These are phyloP conservation scores for Triticum monococcum DNA, from an alignment of 176 grass and related monocot genomes.

Conservation along the genomic window DNA sequence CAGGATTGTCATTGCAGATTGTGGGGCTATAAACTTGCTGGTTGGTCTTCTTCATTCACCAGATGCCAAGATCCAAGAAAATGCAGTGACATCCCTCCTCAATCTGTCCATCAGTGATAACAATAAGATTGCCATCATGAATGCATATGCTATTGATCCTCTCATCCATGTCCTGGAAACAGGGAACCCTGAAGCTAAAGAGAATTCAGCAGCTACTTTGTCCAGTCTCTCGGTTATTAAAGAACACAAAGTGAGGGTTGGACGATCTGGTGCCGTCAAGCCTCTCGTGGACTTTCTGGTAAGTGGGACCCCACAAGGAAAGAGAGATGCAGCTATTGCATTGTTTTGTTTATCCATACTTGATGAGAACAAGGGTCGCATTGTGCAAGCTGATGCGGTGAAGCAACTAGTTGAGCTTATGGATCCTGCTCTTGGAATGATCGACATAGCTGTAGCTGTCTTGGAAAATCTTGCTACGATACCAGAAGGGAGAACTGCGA, in stretches of 20 bases:
- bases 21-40: slow-evolving; percentile 60
- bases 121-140: slow-evolving; percentile 76
- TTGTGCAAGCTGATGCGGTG: slow-evolving; percentile 69
- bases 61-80: slow-evolving; percentile 63
- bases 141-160: slow-evolving; percentile 55
- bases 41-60: slow-evolving; percentile 69
- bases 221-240: slow-evolving; percentile 79
- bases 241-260: slow-evolving; percentile 77
- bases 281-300: slow-evolving; percentile 66
- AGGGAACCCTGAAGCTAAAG: slow-evolving; percentile 78
- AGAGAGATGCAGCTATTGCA: slow-evolving; percentile 80
- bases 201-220: slow-evolving; percentile 79
- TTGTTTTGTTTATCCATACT: slow-evolving; percentile 84
- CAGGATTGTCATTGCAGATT: slow-evolving; percentile 61
- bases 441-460: slow-evolving; percentile 78
- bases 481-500: slow-evolving; percentile 42
- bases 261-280: slow-evolving; percentile 69
- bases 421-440: slow-evolving; percentile 90
- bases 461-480: slow-evolving; percentile 73
- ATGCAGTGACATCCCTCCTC: slow-evolving; percentile 69
- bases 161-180: slow-evolving; percentile 69
- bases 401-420: slow-evolving; percentile 79
- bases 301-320: slow-evolving; percentile 66
- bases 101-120: slow-evolving; percentile 78
- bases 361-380: slow-evolving; percentile 75